These are phyloP conservation scores for Aspergillus ellipticus DNA, from an alignment of 495 filamentous ascomycete genomes.

Conservation along the genomic window DNA sequence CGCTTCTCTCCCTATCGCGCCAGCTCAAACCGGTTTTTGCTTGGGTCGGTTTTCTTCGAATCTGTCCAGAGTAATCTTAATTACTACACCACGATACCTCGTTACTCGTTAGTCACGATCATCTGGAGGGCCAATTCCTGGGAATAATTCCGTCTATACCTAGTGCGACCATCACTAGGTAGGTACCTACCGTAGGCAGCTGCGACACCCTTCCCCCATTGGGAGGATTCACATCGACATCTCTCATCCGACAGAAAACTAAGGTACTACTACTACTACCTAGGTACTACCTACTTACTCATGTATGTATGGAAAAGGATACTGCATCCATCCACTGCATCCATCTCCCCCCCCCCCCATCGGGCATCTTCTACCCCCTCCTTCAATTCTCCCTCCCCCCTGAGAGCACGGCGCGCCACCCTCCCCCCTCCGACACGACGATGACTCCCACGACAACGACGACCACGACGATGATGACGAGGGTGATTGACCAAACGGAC, in stretches of 20 bases:
- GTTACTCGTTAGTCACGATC: no score
- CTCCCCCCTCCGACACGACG: background rate
- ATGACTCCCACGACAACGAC: background rate
- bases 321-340: no score
- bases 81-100: no score
- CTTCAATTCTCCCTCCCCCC: no score
- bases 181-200: background rate
- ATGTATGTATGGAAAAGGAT: no score
- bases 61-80: no score
- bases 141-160: background rate
- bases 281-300: background rate
- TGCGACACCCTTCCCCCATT: background rate
- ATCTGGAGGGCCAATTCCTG: background rate
- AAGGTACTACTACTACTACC: no score
- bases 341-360: no score
- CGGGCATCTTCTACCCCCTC: no score
- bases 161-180: background rate
- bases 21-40: constrained; percentile 1
- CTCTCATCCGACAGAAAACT: no score
- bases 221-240: background rate
- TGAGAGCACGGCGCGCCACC: background rate
- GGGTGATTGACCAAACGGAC: background rate
- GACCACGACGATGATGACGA: background rate
- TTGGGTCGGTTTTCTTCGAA: background rate
- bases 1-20: constrained; percentile 1